phyloP scores from a whole-genome alignment of 208 protist genomes.

The Crithidia mellificae region DNA sequence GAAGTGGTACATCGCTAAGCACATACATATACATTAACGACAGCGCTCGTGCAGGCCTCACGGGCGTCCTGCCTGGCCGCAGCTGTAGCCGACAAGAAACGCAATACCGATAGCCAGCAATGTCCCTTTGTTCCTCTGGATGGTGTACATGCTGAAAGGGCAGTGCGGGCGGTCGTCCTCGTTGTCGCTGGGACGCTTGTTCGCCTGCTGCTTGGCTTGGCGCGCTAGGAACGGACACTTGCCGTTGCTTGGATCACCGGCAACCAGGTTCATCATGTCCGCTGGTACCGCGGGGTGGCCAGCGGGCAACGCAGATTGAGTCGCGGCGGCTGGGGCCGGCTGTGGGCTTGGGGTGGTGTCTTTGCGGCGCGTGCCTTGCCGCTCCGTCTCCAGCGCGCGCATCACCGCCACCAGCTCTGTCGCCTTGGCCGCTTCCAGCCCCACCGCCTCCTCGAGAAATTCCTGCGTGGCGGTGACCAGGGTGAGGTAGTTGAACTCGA shows the following conservation, averaged over 20 bases:
- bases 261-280: not conserved
- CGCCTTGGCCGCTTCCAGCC: conserved; percentile 26
- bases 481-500: conserved; percentile 58
- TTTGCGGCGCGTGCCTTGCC: conserved; percentile 17
- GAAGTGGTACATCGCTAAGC: too few relatives aligned
- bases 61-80: conserved; percentile 1
- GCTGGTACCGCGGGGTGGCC: conserved; percentile 13
- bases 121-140: conserved; percentile 22
- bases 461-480: conserved; percentile 28
- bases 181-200: not conserved
- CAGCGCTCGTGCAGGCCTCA: too few relatives aligned
- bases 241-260: conserved; percentile 44
- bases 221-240: conserved; percentile 52
- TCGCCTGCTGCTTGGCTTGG: conserved; percentile 11
- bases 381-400: conserved; percentile 44
- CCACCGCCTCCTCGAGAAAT: conserved; percentile 21
- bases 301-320: conserved; percentile 1
- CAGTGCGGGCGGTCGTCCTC: conserved; percentile 34
- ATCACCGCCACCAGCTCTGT: conserved; percentile 30
- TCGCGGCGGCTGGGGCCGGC: not conserved
- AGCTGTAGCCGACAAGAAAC: conserved; percentile 41
- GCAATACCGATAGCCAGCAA: conserved; percentile 36
- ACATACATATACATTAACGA: too few relatives aligned
- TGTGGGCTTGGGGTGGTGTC: not conserved
- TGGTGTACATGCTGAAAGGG: conserved; percentile 45